Base-by-base conservation (phyloP, 768 basidiomycete genomes). In the Tubosaeta brunneosetosa region DNA sequence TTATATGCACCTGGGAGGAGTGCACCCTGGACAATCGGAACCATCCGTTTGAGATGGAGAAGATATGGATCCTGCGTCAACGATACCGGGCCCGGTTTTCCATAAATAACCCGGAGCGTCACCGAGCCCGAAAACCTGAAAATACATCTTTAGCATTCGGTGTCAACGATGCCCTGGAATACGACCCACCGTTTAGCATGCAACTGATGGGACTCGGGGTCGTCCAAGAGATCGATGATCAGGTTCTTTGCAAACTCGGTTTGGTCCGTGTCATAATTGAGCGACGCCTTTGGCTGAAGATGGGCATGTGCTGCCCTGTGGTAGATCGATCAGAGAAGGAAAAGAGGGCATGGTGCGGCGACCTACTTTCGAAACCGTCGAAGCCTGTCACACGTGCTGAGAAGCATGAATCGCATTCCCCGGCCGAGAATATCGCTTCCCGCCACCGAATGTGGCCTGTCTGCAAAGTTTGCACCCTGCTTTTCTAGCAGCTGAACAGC, bases 401-500 rank as follows among this genome's bases (percentile, higher is more conserved):
- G 76, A 5, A 82, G 66, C 51, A 83, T 60, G 33, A 78, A 73
- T 16, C 81, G 65, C 81, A 83, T 83, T 0, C 81, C 83, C 2
- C 80, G 79, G 0, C 77, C 77, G 0, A 84, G 70, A 0, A 79
- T 80, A 25, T 83, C 81, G 3, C 81, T 78, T 1, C 77, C 82
- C 1, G 81, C 74, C 11, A 84, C 77, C 11, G 71, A 75, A 8
- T 66, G 61, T 1, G 83, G 83, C 36, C 83, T 63, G 57, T 84
- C 82, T 0, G 73, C 74, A 16, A 78, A 69, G 4, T 59, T 58
- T 0, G 77, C 78, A 0, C 82, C 82, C 53, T 83, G 79, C 55
- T 79, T 77, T 64, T 84, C 82, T 78, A 84, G 74, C 47, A 84
- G 75, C 11, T 83, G 79, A 1, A 79, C 71, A 0, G 82, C 81